Percentiles rank a stretch among this genome's conserved stretches.
These are phyloP conservation scores for Tetrastigma voinierianum DNA, from an alignment of 164 flowering plant genomes.

Conservation along the genomic window DNA sequence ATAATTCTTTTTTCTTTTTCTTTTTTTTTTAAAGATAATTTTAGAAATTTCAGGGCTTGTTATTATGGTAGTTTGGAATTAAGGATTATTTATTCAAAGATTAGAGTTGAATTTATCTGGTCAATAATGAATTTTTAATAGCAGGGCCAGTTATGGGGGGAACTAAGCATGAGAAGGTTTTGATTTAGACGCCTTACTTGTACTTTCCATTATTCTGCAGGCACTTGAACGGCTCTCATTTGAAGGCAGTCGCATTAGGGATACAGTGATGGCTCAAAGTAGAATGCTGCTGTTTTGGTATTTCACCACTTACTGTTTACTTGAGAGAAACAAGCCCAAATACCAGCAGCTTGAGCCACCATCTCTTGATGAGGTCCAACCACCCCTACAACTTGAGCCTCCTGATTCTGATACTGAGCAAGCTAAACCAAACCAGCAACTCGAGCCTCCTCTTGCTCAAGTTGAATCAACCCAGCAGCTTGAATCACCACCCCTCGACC, in stretches of 20 bases:
- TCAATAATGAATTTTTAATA: no score
- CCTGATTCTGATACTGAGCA: conserved; percentile 13
- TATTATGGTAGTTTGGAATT: no score
- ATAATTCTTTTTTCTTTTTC: no score
- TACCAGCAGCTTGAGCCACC: conserved; percentile 74
- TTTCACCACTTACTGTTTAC: conserved; percentile 81
- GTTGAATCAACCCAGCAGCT: conserved; percentile 24
- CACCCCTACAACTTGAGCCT: conserved; percentile 18
- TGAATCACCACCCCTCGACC: conserved; percentile 37
- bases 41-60: no score
- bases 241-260: conserved; percentile 64
- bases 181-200: neutral
- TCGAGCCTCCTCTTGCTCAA: conserved; percentile 24
- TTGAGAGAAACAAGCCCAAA: conserved; percentile 82
- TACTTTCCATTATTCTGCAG: conserved; percentile 32
- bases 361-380: conserved; percentile 26
- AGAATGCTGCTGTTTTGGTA: conserved; percentile 88
- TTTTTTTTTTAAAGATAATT: no score
- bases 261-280: conserved; percentile 79
- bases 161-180: neutral
- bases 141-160: no score
- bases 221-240: conserved; percentile 85
- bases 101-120: no score
- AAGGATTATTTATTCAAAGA: no score
- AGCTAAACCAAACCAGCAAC: conserved; percentile 6